A percentile compares a stretch with the other conserved stretches of the same genome.
These are phyloP conservation scores for Pyrus communis DNA, from an alignment of 306 rosid species.

Conservation along the genomic window DNA sequence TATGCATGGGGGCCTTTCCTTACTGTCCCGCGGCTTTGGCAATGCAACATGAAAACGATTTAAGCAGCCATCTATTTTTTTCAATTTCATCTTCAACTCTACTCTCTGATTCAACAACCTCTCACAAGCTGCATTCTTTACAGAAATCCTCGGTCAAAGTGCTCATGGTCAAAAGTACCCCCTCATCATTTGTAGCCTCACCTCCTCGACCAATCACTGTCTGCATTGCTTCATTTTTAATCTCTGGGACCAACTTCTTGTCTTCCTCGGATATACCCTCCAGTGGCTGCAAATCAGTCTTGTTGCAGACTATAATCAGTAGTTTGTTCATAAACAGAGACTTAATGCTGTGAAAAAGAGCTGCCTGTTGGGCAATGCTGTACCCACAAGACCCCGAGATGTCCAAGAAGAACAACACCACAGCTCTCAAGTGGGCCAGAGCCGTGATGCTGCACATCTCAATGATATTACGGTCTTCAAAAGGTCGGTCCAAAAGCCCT, in stretches of 20 bases:
- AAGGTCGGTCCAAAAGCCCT: no score
- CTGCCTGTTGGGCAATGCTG: conserved; percentile 75
- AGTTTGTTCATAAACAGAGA: conserved; percentile 41
- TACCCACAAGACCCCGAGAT: conserved; percentile 89
- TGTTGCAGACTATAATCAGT: conserved; percentile 44
- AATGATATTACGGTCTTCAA: no score
- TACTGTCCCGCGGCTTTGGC: conserved; percentile 71
- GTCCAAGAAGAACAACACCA: conserved; percentile 78
- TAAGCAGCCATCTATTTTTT: no score
- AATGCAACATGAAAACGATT: conserved; percentile 76
- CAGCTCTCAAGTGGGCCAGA: conserved; percentile 82
- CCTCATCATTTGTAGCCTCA: conserved; percentile 47
- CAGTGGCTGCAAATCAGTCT: conserved; percentile 77
- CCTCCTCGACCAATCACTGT: conserved; percentile 72
- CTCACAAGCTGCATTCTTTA: no score
- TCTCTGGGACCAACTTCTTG: conserved; percentile 61
- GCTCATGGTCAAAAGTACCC: conserved; percentile 75
- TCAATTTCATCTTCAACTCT: no score
- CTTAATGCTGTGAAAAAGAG: conserved; percentile 72
- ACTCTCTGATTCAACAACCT: no score
- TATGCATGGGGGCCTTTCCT: conserved; percentile 69
- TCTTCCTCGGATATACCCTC: conserved; percentile 75
- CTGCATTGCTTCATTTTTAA: conserved; percentile 78
- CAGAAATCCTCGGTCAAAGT: conserved; percentile 71
- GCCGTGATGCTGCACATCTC: conserved; percentile 96